Evolutionary conservation across 2,329 filamentous ascomycete species (phyloP).

Genomic region (Colletotrichum godetiae): DNA sequence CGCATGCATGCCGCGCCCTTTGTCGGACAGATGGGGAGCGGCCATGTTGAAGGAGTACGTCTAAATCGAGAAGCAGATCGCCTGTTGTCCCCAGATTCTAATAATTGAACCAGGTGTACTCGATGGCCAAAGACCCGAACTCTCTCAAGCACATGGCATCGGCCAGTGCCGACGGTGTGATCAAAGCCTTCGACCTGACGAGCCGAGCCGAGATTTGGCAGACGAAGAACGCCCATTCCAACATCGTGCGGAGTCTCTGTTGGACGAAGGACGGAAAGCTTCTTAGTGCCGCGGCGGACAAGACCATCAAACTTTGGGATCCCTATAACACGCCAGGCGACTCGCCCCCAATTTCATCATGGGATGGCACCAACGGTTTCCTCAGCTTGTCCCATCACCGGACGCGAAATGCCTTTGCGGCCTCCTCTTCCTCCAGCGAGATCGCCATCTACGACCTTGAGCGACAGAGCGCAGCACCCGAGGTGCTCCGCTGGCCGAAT

Average conservation of each 20-base stretch:
- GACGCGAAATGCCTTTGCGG: slow-evolving; percentile 81
- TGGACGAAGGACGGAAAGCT: slow-evolving; percentile 91
- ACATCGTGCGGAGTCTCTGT: slow-evolving; percentile 89
- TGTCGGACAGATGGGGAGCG: slow-evolving; percentile 85
- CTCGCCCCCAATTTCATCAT: slow-evolving; percentile 82
- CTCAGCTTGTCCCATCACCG: slow-evolving; percentile 83
- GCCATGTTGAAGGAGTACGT: slow-evolving; percentile 89
- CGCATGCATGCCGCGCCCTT: slow-evolving; percentile 86
- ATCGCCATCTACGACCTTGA: slow-evolving; percentile 93
- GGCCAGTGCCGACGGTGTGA: slow-evolving; percentile 89
- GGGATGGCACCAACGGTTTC: slow-evolving; percentile 75
- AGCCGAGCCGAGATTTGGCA: slow-evolving; percentile 81
- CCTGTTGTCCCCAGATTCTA: neutral
- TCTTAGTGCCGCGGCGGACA: slow-evolving; percentile 87
- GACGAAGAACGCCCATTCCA: slow-evolving; percentile 82
- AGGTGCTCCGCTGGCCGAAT: slow-evolving; percentile 88
- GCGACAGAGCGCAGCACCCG: slow-evolving; percentile 81
- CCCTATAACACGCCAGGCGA: slow-evolving; percentile 80
- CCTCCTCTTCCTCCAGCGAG: slow-evolving; percentile 77
- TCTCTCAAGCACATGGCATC: slow-evolving; percentile 81
- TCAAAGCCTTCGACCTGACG: slow-evolving; percentile 73
- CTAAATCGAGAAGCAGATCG: neutral
- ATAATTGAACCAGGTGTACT: slow-evolving; percentile 61
- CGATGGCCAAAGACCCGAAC: slow-evolving; percentile 82
- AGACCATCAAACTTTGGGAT: slow-evolving; percentile 90